A percentile compares a stretch with the other conserved stretches of the same genome.
Evolutionary conservation across 2,329 filamentous ascomycete genomes (phyloP).

Genomic region (Sordariomycetes sp.): DNA sequence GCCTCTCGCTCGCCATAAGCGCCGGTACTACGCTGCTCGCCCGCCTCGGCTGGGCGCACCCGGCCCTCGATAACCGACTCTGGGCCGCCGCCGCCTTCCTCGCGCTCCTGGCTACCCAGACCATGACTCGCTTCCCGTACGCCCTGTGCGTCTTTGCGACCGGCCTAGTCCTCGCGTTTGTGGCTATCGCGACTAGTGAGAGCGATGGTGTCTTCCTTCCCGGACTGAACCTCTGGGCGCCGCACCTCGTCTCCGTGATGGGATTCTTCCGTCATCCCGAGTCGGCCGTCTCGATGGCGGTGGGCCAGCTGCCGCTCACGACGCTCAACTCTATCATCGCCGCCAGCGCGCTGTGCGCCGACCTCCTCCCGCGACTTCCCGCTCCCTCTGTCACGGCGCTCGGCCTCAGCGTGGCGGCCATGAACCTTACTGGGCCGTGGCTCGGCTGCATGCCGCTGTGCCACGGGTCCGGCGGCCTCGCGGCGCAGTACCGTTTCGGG

Average conservation of each 20-base stretch:
- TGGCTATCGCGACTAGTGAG: slow-evolving; percentile 17
- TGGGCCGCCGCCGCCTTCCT: slow-evolving; percentile 67
- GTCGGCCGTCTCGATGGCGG: slow-evolving; percentile 41
- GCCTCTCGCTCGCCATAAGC: slow-evolving; percentile 68
- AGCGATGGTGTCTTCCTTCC: slow-evolving; percentile 26
- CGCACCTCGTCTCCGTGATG: slow-evolving; percentile 22
- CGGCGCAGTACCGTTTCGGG: slow-evolving; percentile 83
- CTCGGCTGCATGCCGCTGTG: slow-evolving; percentile 94
- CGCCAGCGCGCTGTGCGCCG: slow-evolving; percentile 63
- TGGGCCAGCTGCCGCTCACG: slow-evolving; percentile 83
- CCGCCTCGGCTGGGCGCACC: slow-evolving; percentile 53
- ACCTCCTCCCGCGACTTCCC: slow-evolving; percentile 58
- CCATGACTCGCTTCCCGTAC: slow-evolving; percentile 58
- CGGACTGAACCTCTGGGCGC: slow-evolving; percentile 45
- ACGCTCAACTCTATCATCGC: slow-evolving; percentile 89
- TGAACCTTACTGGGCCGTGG: slow-evolving; percentile 81
- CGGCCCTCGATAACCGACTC: slow-evolving; percentile 63
- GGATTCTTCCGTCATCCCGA: slow-evolving; percentile 12
- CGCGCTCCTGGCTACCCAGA: slow-evolving; percentile 53
- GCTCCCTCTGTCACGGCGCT: slow-evolving; percentile 62
- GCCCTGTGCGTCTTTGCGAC: slow-evolving; percentile 59
- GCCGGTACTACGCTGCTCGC: slow-evolving; percentile 57
- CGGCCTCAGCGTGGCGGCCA: slow-evolving; percentile 66
- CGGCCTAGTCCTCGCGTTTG: slow-evolving; percentile 51
- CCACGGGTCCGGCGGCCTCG: slow-evolving; percentile 82